A percentile compares a stretch with the other conserved stretches of the same genome.
phyloP scores from a whole-genome alignment of 768 basidiomycete species.

The Boletus speciosus region DNA sequence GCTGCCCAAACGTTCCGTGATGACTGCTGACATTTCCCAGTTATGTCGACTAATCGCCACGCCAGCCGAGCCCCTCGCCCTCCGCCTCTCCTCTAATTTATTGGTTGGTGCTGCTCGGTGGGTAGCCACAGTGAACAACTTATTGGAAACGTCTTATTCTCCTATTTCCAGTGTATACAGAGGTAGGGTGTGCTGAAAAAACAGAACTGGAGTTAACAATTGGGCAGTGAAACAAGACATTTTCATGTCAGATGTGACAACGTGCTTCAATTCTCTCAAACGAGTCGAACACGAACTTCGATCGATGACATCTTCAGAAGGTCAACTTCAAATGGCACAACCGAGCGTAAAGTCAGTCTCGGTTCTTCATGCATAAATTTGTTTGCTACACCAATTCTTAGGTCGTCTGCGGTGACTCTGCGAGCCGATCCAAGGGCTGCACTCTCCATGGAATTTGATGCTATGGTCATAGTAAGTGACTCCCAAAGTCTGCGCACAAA shows the following conservation, averaged over 20 bases:
- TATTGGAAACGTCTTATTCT: neutral
- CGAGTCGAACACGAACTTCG: constrained; percentile 71
- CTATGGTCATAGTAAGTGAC: constrained; percentile 54
- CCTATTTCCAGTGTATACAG: constrained; percentile 42
- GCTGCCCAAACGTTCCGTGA: constrained; percentile 77
- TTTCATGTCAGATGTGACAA: constrained; percentile 74
- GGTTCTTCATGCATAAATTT: neutral
- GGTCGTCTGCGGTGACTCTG: constrained; percentile 51
- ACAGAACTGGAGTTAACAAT: neutral
- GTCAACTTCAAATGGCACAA: constrained; percentile 69
- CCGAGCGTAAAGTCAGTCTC: constrained; percentile 54
- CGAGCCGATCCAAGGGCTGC: constrained; percentile 47
- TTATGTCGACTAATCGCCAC: constrained; percentile 78
- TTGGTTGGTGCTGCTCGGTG: constrained; percentile 89
- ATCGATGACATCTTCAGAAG: constrained; percentile 40
- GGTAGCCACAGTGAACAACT: constrained; percentile 14
- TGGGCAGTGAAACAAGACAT: constrained; percentile 77
- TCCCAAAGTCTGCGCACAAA: neutral
- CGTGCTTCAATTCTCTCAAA: constrained; percentile 73
- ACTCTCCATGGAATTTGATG: constrained; percentile 59
- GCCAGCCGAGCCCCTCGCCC: constrained; percentile 82
- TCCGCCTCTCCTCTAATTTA: constrained; percentile 83
- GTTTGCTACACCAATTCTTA: constrained; percentile 20
- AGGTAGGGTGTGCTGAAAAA: constrained; percentile 28
- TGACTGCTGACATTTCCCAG: constrained; percentile 78